phyloP scores from a whole-genome alignment of 2,329 filamentous ascomycete genomes.

The Cercospora sp. region DNA sequence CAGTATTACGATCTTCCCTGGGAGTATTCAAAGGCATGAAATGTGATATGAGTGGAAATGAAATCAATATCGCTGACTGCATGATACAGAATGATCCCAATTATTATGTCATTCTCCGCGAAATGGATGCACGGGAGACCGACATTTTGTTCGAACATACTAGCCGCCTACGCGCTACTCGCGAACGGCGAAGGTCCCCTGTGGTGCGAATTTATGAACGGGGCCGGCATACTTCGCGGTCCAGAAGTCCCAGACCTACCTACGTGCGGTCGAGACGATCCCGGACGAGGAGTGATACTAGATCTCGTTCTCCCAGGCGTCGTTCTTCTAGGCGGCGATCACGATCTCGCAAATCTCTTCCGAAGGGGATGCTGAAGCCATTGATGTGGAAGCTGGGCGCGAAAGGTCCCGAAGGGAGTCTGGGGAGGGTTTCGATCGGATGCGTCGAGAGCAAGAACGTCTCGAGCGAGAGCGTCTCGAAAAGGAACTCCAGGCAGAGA shows the following conservation, averaged over 20 bases:
- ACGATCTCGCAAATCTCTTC: background rate
- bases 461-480: background rate
- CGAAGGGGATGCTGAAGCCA: background rate
- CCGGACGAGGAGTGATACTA: background rate
- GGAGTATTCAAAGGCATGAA: background rate
- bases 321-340: background rate
- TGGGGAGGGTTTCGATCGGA: background rate
- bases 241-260: background rate
- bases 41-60: background rate
- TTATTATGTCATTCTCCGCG: background rate
- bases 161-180: background rate
- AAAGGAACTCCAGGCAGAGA: background rate
- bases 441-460: background rate
- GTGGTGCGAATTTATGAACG: background rate
- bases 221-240: background rate
- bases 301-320: background rate
- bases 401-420: background rate
- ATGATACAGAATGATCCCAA: background rate
- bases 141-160: conserved; percentile 12
- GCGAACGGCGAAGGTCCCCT: background rate
- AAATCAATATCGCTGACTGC: background rate
- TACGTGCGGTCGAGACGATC: background rate
- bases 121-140: background rate
- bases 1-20: conserved; percentile 4
- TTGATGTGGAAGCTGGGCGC: background rate